Percentiles rank a stretch among this genome's conserved stretches.
Conservation (phyloP, 2,329 filamentous ascomycete species). For the Didymellaceae sp. region DNA sequence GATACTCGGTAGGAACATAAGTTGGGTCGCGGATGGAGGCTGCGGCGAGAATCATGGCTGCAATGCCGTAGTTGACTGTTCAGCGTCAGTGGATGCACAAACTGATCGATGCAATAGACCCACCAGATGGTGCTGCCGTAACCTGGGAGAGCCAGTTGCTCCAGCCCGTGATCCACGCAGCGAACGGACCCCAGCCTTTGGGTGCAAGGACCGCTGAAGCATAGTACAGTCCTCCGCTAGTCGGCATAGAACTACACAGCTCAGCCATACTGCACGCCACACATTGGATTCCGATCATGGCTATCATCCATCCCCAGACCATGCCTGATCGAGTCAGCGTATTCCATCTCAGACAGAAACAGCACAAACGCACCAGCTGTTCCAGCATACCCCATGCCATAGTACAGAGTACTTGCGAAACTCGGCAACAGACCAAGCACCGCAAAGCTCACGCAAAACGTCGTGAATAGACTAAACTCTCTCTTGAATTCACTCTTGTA, state of each 20-base stretch:
- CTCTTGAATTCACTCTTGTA: slow-evolving; percentile 71
- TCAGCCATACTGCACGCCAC: slow-evolving; percentile 72
- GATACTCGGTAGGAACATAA: slow-evolving; percentile 70
- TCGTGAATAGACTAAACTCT: slow-evolving; percentile 76
- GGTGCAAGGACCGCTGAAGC: slow-evolving; percentile 74
- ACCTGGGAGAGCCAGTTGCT: slow-evolving; percentile 73
- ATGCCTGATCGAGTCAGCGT: slow-evolving; percentile 58
- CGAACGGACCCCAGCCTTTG: slow-evolving; percentile 68
- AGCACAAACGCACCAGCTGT: slow-evolving; percentile 44
- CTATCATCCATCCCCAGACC: slow-evolving; percentile 79
- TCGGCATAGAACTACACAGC: slow-evolving; percentile 75
- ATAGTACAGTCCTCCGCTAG: slow-evolving; percentile 75
- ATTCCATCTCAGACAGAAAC: background rate
- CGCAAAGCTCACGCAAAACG: slow-evolving; percentile 76
- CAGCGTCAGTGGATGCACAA: slow-evolving; percentile 11
- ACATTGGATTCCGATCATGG: slow-evolving; percentile 74
- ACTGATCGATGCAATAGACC: slow-evolving; percentile 12
- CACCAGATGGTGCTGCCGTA: slow-evolving; percentile 65
- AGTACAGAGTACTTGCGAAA: slow-evolving; percentile 74
- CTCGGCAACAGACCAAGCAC: slow-evolving; percentile 74
- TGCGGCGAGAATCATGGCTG: slow-evolving; percentile 74
- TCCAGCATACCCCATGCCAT: slow-evolving; percentile 65
- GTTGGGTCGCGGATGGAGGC: slow-evolving; percentile 70
- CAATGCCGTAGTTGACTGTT: slow-evolving; percentile 68
- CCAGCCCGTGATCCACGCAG: slow-evolving; percentile 73